Evolutionary conservation across 768 basidiomycete genomes (phyloP).

Genomic region (Tylopilus intermedius): DNA sequence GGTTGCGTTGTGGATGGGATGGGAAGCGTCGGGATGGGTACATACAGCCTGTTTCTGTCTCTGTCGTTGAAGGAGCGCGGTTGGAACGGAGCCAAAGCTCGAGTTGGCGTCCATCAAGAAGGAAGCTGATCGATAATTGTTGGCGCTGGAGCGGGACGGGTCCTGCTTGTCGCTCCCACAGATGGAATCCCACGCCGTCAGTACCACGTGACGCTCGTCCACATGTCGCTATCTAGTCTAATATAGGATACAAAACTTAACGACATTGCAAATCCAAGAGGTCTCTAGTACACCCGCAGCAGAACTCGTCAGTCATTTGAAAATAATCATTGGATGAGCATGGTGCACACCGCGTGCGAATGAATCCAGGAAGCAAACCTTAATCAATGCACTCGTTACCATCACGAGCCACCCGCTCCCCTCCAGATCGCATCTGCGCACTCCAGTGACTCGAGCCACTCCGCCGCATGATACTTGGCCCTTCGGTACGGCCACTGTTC

Average conservation of each 20-base stretch:
- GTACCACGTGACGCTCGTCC: constrained; percentile 12
- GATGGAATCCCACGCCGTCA: constrained; percentile 11
- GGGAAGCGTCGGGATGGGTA: constrained; percentile 5
- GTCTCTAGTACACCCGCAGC: no score
- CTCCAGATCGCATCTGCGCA: constrained; percentile 51
- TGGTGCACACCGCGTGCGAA: not conserved
- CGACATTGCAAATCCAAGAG: no score
- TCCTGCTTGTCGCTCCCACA: not conserved
- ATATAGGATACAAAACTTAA: no score
- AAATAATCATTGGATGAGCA: no score
- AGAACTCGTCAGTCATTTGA: no score
- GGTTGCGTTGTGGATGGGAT: not conserved
- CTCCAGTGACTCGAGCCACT: constrained; percentile 64
- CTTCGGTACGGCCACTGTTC: constrained; percentile 56
- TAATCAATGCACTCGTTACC: no score
- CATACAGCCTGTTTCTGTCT: constrained; percentile 37
- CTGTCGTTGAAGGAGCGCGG: constrained; percentile 28
- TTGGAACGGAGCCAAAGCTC: constrained; percentile 23
- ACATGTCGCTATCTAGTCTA: not conserved
- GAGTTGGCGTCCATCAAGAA: constrained; percentile 23
- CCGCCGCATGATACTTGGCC: constrained; percentile 45
- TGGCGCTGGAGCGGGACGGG: not conserved
- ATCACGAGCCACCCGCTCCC: constrained; percentile 13
- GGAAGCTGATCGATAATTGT: not conserved
- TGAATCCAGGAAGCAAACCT: no score